Evolutionary conservation across 2,329 filamentous ascomycete genomes (phyloP), one percentile per base, ranked within the genome.

Genomic region (Teratosphaeria destructans): DNA sequence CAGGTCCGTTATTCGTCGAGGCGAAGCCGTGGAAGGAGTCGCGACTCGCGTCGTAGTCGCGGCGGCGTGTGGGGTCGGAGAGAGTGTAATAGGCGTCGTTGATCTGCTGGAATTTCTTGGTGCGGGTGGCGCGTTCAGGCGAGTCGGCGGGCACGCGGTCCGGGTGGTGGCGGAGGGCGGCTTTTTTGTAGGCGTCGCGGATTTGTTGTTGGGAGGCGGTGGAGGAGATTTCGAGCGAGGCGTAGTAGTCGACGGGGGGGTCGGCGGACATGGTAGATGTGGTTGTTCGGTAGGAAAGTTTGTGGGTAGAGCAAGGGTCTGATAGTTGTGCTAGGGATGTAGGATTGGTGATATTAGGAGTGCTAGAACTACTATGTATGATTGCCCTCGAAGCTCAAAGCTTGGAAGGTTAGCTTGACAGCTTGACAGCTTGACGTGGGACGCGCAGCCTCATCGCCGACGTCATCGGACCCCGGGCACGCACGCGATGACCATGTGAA

Each of bases 51-150:
- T 97, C 93, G 76, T 96, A 97, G 61, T 96, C 90, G 62, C 85
- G 81, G 57, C 93, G 85, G 32, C 93, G 84, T 0, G 79, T 76
- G 8, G 86, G 71, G 72, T 97, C 92, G 0, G 89, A 95, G 32
- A 97, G 85, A 0, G 89, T 92, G 74, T 90, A 95, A 79, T 95
- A 96, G 63, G 91, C 90, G 71, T 95, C 91, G 77, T 95, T 95
- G 69, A 96, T 89, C 65, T 89, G 84, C 74, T 96, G 91, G 78
- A 96, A 96, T 72, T 87, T 87, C 70, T 88, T 89, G 5, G 94
- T 99, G 69, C 92, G 88, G 12, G 83, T 75, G 26, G 84, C 75
- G 64, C 93, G 89, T 67, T 97, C 91, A 43, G 92, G 90, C 5
- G 90, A 93, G 75, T 91, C 85, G 65, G 83, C 77, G 32, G 91